A percentile compares a stretch with the other conserved stretches of the same genome.
Evolutionary conservation across 2,329 filamentous ascomycete genomes (phyloP).

Genomic region (Helicocarpus griseus): DNA sequence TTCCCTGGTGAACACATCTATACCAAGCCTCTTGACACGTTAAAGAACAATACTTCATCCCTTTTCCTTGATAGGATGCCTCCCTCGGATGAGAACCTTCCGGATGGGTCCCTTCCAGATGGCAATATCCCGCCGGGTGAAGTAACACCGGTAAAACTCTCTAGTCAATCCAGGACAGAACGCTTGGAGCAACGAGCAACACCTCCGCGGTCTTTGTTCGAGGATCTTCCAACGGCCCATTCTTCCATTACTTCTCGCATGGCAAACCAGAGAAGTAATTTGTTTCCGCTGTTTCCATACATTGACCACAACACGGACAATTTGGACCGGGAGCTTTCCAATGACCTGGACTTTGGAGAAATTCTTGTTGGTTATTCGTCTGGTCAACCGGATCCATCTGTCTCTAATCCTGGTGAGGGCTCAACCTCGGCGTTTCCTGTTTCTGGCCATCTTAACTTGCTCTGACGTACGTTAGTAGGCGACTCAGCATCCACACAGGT

Average conservation of each 20-base stretch:
- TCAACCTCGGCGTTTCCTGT: not conserved
- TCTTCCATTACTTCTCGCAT: slow-evolving; percentile 14
- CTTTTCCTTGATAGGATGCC: not conserved
- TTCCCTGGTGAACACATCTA: not conserved
- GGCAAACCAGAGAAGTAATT: slow-evolving; percentile 1
- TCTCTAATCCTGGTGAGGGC: not conserved
- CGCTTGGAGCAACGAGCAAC: slow-evolving; percentile 7
- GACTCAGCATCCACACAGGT: not conserved
- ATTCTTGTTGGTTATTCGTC: not conserved
- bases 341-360: not conserved
- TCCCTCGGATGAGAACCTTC: not conserved
- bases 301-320: not conserved
- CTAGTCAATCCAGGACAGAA: not conserved
- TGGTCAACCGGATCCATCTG: not conserved
- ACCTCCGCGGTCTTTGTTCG: slow-evolving; percentile 12
- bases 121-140: not conserved
- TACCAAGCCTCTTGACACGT: not conserved
- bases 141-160: not conserved
- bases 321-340: not conserved
- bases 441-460: not conserved
- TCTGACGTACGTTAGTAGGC: slow-evolving; percentile 1
- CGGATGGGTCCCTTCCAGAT: not conserved
- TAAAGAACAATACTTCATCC: not conserved
- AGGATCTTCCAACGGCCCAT: slow-evolving; percentile 14
- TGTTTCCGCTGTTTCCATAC: not conserved